phyloP scores from a whole-genome alignment of 1,139 yeast species.

The Diutina rugosa region DNA sequence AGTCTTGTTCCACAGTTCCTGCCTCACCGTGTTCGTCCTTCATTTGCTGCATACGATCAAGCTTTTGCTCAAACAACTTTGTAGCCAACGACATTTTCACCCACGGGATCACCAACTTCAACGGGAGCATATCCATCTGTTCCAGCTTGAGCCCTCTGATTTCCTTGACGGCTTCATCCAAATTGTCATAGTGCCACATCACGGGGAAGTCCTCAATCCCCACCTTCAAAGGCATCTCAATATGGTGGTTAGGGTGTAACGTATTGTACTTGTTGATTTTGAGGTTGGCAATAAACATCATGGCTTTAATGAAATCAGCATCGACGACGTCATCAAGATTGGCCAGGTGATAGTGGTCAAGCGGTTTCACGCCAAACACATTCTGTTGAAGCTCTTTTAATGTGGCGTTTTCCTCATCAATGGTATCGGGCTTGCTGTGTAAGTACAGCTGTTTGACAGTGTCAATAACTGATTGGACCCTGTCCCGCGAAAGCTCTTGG shows the following conservation, averaged over 20 bases:
- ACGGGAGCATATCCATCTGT: background rate
- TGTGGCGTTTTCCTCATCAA: background rate
- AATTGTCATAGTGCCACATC: background rate
- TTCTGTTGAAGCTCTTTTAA: background rate
- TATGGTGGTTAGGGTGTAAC: background rate
- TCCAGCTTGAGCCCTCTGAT: background rate
- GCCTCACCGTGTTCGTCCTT: background rate
- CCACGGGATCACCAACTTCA: background rate
- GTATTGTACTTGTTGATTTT: background rate
- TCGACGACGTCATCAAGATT: background rate
- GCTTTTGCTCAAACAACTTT: background rate
- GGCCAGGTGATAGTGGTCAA: background rate
- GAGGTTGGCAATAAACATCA: background rate
- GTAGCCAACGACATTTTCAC: background rate
- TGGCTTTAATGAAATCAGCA: background rate
- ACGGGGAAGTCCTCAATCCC: constrained; percentile 1
- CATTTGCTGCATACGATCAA: background rate
- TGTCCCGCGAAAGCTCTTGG: background rate
- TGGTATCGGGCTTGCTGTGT: background rate
- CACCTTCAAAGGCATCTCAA: background rate
- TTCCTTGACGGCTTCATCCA: background rate
- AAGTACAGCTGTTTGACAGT: background rate
- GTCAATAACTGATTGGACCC: background rate
- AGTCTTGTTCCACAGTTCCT: background rate
- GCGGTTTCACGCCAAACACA: background rate